These are phyloP conservation scores for Cicer chorassanicum DNA, from an alignment of 306 rosid species.

Conservation along the genomic window DNA sequence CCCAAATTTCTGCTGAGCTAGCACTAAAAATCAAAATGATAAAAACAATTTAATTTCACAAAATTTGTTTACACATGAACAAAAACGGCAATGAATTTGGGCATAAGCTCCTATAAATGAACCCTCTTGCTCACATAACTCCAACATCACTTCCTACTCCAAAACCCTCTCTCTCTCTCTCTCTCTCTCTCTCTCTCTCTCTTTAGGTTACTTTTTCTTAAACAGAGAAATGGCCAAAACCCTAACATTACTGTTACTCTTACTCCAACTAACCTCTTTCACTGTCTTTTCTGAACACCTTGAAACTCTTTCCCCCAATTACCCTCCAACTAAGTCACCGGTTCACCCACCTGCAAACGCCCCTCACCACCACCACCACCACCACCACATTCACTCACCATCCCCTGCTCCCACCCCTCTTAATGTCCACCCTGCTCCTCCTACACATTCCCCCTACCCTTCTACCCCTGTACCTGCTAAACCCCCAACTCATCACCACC, in stretches of 20 bases:
- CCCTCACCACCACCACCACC: slow-evolving; percentile 54
- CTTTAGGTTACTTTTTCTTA: not conserved
- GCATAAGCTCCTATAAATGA: not conserved
- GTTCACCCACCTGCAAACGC: slow-evolving; percentile 36
- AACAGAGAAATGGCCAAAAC: slow-evolving; percentile 8
- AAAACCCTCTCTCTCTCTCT: not conserved
- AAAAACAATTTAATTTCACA: too few species aligned
- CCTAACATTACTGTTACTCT: not conserved
- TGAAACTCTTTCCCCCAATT: slow-evolving; percentile 44
- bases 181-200: not conserved
- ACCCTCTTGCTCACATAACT: not conserved
- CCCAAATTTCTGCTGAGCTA: too few species aligned
- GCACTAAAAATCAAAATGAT: too few species aligned
- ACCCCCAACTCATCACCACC: slow-evolving; percentile 41
- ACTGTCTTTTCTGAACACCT: slow-evolving; percentile 5
- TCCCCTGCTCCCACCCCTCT: slow-evolving; percentile 41
- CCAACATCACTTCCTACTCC: not conserved
- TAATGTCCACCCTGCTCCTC: not conserved
- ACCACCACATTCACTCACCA: slow-evolving; percentile 45
- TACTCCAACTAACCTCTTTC: not conserved
- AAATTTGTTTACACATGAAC: too few species aligned
- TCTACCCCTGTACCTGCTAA: slow-evolving; percentile 27
- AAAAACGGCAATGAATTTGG: not conserved
- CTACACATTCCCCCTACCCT: slow-evolving; percentile 43
- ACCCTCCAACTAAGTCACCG: slow-evolving; percentile 19